Evolutionary conservation across 2,329 filamentous ascomycete genomes (phyloP).

Genomic region (Penicillium brevicompactum): DNA sequence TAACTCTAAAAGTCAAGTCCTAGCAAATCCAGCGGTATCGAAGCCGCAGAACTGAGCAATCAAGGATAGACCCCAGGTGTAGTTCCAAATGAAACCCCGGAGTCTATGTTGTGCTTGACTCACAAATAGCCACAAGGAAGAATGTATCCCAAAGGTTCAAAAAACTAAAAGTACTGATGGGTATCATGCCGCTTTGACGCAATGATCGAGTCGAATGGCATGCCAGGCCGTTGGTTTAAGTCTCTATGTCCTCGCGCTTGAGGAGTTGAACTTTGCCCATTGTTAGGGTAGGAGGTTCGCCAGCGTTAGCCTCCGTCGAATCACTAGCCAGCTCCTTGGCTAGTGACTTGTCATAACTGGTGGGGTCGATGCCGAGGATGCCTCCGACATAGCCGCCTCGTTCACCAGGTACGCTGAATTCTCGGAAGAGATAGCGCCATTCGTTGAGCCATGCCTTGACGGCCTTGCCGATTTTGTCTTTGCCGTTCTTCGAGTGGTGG

Average conservation of each 20-base stretch:
- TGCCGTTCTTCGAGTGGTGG: constrained; percentile 97
- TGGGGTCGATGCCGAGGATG: constrained; percentile 65
- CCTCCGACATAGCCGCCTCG: constrained; percentile 73
- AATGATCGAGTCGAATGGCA: constrained; percentile 11
- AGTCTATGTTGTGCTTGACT: not conserved
- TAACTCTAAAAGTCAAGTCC: not conserved
- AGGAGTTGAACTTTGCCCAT: constrained; percentile 50
- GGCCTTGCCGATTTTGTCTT: constrained; percentile 96
- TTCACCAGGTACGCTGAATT: constrained; percentile 96
- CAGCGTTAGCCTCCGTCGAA: constrained; percentile 23
- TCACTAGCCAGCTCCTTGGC: constrained; percentile 29
- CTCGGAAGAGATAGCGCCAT: constrained; percentile 92
- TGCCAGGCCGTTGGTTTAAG: constrained; percentile 24
- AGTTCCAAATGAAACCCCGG: not conserved
- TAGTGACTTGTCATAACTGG: constrained; percentile 55
- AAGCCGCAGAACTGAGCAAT: not conserved
- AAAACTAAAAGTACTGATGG: constrained; percentile 11
- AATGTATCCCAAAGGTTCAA: not conserved
- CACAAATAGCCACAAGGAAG: not conserved
- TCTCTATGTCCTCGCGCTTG: constrained; percentile 46
- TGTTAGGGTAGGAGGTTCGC: constrained; percentile 31
- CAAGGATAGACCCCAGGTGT: not conserved
- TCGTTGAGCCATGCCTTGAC: constrained; percentile 89
- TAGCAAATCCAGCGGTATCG: not conserved
- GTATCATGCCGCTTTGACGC: constrained; percentile 17